Evolutionary conservation across 192 early-diverging fungal genomes (phyloP).

Genomic region (Ramicandelaber brevisporus): DNA sequence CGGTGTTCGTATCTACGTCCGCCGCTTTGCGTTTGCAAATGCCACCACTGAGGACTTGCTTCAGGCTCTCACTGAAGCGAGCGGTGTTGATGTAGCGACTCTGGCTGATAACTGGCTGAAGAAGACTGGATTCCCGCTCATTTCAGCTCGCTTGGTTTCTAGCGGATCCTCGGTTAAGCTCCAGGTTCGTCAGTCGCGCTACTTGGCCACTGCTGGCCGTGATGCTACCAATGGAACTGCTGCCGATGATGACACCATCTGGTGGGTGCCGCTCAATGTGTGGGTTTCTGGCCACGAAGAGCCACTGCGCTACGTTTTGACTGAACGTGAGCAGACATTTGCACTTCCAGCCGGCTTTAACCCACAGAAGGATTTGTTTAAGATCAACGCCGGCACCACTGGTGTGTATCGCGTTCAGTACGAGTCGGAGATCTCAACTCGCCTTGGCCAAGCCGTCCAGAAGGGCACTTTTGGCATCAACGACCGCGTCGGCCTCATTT

Average conservation of each 20-base stretch:
- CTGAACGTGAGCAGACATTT: slow-evolving; percentile 13
- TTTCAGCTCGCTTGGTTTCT: too few relatives aligned
- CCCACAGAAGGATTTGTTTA: slow-evolving; percentile 49
- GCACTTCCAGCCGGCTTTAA: slow-evolving; percentile 21
- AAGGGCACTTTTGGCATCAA: slow-evolving; percentile 25
- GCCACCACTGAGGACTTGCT: slow-evolving; percentile 73
- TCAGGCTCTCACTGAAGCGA: slow-evolving; percentile 47
- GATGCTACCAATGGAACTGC: slow-evolving; percentile 38
- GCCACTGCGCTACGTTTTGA: slow-evolving; percentile 10
- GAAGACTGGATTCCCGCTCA: slow-evolving; percentile 34
- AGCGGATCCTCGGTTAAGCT: too few relatives aligned
- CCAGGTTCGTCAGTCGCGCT: slow-evolving; percentile 54
- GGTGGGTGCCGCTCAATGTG: slow-evolving; percentile 77
- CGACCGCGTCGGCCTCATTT: slow-evolving; percentile 64
- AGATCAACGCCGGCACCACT: slow-evolving; percentile 59
- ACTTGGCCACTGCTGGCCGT: slow-evolving; percentile 54
- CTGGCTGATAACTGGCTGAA: slow-evolving; percentile 54
- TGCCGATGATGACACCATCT: slow-evolving; percentile 52
- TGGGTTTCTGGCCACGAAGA: slow-evolving; percentile 8
- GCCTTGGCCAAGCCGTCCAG: slow-evolving; percentile 24
- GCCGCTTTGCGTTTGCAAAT: slow-evolving; percentile 61
- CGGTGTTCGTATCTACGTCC: slow-evolving; percentile 49
- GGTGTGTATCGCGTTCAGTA: slow-evolving; percentile 77
- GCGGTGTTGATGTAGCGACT: slow-evolving; percentile 45
- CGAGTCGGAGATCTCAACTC: slow-evolving; percentile 17